Percentiles rank a stretch among this genome's conserved stretches.
These are phyloP conservation scores for Epichloe bromicola DNA, from an alignment of 2,329 filamentous ascomycete genomes.

Conservation along the genomic window DNA sequence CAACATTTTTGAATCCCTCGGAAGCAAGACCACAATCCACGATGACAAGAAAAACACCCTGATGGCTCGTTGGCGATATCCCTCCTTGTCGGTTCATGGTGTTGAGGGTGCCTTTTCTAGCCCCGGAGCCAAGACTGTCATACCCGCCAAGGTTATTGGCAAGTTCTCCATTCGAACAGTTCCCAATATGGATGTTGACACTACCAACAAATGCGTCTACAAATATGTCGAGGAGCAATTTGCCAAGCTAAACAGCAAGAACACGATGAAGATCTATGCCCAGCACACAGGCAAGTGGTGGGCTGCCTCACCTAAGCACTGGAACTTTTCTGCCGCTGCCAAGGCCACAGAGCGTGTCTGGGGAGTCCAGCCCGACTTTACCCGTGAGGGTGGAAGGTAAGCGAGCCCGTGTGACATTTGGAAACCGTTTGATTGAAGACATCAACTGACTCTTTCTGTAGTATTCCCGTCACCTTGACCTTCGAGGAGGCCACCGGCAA, in stretches of 20 bases:
- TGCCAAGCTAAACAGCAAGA: constrained; percentile 81
- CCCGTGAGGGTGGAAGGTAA: constrained; percentile 82
- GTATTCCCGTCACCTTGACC: constrained; percentile 90
- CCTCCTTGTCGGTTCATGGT: constrained; percentile 87
- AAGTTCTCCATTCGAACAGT: constrained; percentile 98
- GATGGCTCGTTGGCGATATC: constrained; percentile 93
- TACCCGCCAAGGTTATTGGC: constrained; percentile 92
- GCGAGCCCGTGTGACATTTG: constrained; percentile 13
- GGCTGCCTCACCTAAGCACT: constrained; percentile 94
- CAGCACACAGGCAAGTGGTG: constrained; percentile 97
- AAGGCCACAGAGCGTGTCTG: constrained; percentile 97
- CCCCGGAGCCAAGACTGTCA: constrained; percentile 93
- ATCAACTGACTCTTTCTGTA: constrained; percentile 20
- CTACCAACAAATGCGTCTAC: constrained; percentile 75
- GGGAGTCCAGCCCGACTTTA: constrained; percentile 87
- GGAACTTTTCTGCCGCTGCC: constrained; percentile 90
- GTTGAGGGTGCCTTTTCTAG: constrained; percentile 90
- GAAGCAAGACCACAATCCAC: constrained; percentile 76
- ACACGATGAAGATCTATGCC: constrained; percentile 67
- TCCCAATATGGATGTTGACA: constrained; percentile 88
- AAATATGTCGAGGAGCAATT: constrained; percentile 76
- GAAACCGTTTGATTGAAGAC: background rate
- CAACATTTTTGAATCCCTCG: constrained; percentile 84
- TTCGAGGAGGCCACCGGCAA: constrained; percentile 97
- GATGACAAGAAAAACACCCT: constrained; percentile 82